Conservation (phyloP, 2,329 filamentous ascomycete species). For the Zymoseptoria crescenta region DNA sequence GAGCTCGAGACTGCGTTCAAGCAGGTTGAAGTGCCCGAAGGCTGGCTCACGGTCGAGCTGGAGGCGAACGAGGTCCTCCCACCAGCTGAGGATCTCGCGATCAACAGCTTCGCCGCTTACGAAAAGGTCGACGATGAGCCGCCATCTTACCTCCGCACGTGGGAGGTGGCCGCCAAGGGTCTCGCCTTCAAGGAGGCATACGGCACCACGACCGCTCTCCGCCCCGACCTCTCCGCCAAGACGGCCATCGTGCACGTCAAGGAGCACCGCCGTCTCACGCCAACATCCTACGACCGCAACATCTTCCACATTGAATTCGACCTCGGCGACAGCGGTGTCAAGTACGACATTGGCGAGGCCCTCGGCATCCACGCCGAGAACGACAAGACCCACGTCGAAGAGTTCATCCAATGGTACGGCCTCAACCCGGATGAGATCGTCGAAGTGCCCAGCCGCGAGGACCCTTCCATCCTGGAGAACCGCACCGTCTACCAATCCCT, state of each 20-base stretch:
- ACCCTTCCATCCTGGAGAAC: conserved; percentile 65
- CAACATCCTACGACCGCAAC: conserved; percentile 84
- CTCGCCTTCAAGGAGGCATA: conserved; percentile 94
- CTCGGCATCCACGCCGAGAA: conserved; percentile 96
- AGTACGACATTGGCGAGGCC: conserved; percentile 94
- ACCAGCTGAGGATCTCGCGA: conserved; percentile 58
- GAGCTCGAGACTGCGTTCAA: conserved; percentile 62
- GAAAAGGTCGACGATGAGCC: conserved; percentile 66
- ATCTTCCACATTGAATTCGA: conserved; percentile 99
- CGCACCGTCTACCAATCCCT: conserved; percentile 90
- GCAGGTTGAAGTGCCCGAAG: conserved; percentile 64
- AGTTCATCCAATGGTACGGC: conserved; percentile 86
- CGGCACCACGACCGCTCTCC: conserved; percentile 61
- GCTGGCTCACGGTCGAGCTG: conserved; percentile 66
- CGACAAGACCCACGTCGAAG: conserved; percentile 65
- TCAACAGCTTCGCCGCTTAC: conserved; percentile 76
- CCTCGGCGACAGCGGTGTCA: conserved; percentile 80
- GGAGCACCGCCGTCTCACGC: conserved; percentile 91
- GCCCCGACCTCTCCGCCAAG: conserved; percentile 79
- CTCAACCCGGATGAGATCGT: conserved; percentile 76
- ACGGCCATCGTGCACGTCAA: conserved; percentile 84
- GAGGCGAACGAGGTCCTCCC: conserved; percentile 46
- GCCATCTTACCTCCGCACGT: conserved; percentile 60
- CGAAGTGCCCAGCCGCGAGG: conserved; percentile 82
- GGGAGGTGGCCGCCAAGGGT: conserved; percentile 78